A percentile compares a stretch with the other conserved stretches of the same genome.
These are phyloP conservation scores for Daldinia sp. DNA, from an alignment of 2,329 filamentous ascomycete genomes.

Conservation along the genomic window DNA sequence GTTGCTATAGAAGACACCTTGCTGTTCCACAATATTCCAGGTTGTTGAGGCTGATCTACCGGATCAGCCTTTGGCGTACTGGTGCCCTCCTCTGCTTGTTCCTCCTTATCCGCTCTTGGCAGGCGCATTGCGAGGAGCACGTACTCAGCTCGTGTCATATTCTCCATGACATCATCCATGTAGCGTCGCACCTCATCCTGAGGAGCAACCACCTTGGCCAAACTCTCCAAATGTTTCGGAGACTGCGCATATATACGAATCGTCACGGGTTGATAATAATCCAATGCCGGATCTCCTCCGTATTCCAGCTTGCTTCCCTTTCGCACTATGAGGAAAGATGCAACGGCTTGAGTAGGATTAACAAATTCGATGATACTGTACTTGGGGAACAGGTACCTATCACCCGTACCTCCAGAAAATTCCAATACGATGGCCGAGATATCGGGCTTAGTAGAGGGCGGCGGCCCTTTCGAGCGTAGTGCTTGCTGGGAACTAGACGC, in stretches of 20 bases:
- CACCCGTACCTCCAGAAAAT: constrained; percentile 74
- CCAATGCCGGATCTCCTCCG: constrained; percentile 70
- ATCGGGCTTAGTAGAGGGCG: constrained; percentile 66
- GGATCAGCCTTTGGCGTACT: constrained; percentile 48
- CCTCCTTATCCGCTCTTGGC: constrained; percentile 59
- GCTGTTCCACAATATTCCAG: constrained; percentile 54
- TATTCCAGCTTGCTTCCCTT: constrained; percentile 76
- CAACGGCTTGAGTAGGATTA: constrained; percentile 71
- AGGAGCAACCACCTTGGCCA: constrained; percentile 71
- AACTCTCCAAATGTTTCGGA: constrained; percentile 69
- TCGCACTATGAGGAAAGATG: constrained; percentile 82
- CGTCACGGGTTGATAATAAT: constrained; percentile 82
- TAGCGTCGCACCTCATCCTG: constrained; percentile 73
- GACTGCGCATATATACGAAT: constrained; percentile 68
- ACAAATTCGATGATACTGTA: constrained; percentile 79
- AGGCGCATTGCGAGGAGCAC: constrained; percentile 75
- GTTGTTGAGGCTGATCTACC: constrained; percentile 38
- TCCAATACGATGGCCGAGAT: constrained; percentile 77
- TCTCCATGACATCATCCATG: constrained; percentile 78
- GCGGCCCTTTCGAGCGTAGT: constrained; percentile 70
- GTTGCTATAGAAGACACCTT: constrained; percentile 45
- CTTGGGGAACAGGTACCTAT: constrained; percentile 83
- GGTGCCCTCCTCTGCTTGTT: constrained; percentile 49
- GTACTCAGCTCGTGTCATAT: constrained; percentile 76
- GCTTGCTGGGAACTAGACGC: constrained; percentile 61